These are phyloP conservation scores for Gossypium lobatum DNA, from an alignment of 441 rosid genomes.

Conservation along the genomic window DNA sequence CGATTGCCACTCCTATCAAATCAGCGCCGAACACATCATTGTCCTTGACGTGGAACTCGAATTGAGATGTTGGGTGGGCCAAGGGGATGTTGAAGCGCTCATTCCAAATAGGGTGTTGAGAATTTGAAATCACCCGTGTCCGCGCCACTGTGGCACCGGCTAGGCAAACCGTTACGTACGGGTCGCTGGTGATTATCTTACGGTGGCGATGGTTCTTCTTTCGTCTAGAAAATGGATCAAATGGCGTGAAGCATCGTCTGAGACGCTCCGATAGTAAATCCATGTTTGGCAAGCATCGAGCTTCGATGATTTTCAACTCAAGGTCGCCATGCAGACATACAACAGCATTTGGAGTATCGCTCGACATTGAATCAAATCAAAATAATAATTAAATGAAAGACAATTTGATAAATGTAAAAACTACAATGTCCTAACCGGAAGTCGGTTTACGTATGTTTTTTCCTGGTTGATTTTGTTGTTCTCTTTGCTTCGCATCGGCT, in stretches of 20 bases:
- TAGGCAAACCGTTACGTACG: constrained; percentile 68
- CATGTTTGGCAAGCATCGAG: constrained; percentile 74
- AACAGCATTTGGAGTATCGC: background rate
- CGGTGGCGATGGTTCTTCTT: constrained; percentile 13
- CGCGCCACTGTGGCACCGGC: constrained; percentile 73
- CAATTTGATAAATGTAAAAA: background rate
- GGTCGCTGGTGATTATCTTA: constrained; percentile 77
- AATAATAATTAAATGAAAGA: background rate
- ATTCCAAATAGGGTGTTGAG: constrained; percentile 61
- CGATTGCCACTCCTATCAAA: constrained; percentile 52
- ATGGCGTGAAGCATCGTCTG: constrained; percentile 39
- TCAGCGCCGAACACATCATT: constrained; percentile 80
- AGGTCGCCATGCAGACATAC: constrained; percentile 67
- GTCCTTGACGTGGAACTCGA: constrained; percentile 69
- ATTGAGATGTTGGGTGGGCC: constrained; percentile 55
- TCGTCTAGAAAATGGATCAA: constrained; percentile 22
- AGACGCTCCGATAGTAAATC: constrained; percentile 54
- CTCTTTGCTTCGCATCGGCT: background rate
- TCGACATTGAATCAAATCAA: constrained; percentile 18
- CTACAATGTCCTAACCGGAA: background rate
- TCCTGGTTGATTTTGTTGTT: background rate
- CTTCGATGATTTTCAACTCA: constrained; percentile 58
- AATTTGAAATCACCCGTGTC: constrained; percentile 66
- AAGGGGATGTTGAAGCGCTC: constrained; percentile 63
- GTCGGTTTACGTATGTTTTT: background rate